A percentile compares a stretch with the other conserved stretches of the same genome.
These are phyloP conservation scores for Ustilago nuda DNA, from an alignment of 1,284 basidiomycete genomes.

Conservation along the genomic window DNA sequence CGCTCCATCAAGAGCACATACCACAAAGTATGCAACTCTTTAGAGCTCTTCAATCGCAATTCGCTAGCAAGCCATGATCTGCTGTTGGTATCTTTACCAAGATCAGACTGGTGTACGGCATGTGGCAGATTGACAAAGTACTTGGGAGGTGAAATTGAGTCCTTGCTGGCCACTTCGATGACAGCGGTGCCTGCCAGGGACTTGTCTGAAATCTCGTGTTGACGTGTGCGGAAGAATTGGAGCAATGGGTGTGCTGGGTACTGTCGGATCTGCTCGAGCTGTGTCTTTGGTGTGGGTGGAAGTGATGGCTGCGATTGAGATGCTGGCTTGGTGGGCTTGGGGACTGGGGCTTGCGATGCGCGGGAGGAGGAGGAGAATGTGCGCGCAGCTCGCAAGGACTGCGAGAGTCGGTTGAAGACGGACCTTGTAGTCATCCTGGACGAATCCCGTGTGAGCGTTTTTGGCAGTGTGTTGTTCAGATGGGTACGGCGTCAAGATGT, in stretches of 20 bases:
- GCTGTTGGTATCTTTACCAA: slow-evolving; percentile 44
- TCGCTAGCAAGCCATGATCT: slow-evolving; percentile 64
- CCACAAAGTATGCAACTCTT: slow-evolving; percentile 67
- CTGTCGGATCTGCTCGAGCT: slow-evolving; percentile 45
- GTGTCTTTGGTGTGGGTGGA: slow-evolving; percentile 23
- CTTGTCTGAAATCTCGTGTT: slow-evolving; percentile 35
- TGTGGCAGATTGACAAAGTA: slow-evolving; percentile 47
- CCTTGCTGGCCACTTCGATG: slow-evolving; percentile 32
- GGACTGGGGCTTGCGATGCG: slow-evolving; percentile 37
- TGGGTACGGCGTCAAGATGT: background rate
- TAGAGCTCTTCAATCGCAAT: slow-evolving; percentile 60
- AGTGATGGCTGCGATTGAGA: slow-evolving; percentile 40
- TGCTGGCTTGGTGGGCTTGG: slow-evolving; percentile 38
- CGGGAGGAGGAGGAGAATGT: slow-evolving; percentile 35
- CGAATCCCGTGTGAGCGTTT: background rate
- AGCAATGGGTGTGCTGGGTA: slow-evolving; percentile 66
- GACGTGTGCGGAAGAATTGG: slow-evolving; percentile 59
- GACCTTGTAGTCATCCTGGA: slow-evolving; percentile 20
- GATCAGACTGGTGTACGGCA: slow-evolving; percentile 44
- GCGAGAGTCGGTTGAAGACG: slow-evolving; percentile 27
- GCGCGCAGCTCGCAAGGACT: slow-evolving; percentile 30
- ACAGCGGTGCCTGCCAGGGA: slow-evolving; percentile 31
- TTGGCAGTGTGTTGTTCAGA: slow-evolving; percentile 9
- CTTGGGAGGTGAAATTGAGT: slow-evolving; percentile 20
- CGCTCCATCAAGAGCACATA: slow-evolving; percentile 65